Evolutionary conservation across 805 yeast genomes (phyloP), one percentile per base, ranked within the genome.

Genomic region (Zygosaccharomyces pseudorouxii): DNA sequence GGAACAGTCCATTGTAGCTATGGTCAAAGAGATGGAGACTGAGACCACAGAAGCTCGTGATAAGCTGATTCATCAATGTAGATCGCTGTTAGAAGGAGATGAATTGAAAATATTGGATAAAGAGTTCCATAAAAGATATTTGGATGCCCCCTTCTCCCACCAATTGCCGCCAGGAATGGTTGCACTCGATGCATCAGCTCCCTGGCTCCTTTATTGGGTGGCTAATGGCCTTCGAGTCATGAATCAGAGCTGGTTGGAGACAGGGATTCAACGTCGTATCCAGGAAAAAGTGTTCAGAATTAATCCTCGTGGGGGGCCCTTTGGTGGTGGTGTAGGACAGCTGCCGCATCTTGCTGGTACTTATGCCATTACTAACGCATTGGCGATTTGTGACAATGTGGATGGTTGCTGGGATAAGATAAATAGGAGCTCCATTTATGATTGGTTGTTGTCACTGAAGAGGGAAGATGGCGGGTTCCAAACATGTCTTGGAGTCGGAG

Each of bases 121-220:
- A 30, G 63, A 63, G 4, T 51, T 55, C 1, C 89, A 84, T 59
- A 47, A 62, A 8, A 51, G 53, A 44, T 85, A 73, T 58, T 64
- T 79, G 11, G 64, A 69, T 18, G 49, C 60, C n/a, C 69, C 71
- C 16, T 66, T 80, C 20, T 55, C 62, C 8, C 60, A 66, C 9
- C 69, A 74, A 14, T 71, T 86, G 23, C 86, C 89, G 0, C 53
- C 68, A 2, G 69, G 64, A 7, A 84, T 76, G 63, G 61, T 65
- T 3, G 75, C 76, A 0, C 71, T 88, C 41, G 97, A 92, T 65
- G 93, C 97, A 0, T 86, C 93, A n/a, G 89, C 84, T 51, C 82
- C 96, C 0, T 93, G 98, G 98, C 69, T 92, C 59, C 50, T 86
- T 1, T 92, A 86, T 63, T 93, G 99, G 99, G 68, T 84, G 5